phyloP scores from a whole-genome alignment of 2,329 filamentous ascomycete species.

The Curvularia eragrostidis region DNA sequence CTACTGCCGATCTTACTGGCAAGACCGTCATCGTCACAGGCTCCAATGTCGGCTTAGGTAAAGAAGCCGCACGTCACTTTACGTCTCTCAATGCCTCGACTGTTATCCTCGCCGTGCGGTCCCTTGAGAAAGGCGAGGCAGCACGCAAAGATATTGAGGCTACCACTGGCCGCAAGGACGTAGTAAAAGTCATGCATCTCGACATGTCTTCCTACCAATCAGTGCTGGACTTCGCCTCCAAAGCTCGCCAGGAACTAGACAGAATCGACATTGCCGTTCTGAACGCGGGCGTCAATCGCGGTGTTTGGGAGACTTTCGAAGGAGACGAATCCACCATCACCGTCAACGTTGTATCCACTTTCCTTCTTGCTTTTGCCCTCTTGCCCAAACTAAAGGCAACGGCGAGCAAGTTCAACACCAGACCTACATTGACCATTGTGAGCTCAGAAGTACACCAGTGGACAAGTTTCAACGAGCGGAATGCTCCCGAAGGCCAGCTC shows the following conservation, averaged over 20 bases:
- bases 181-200: constrained; percentile 56
- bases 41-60: constrained; percentile 56
- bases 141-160: constrained; percentile 52
- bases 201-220: constrained; percentile 52
- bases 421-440: constrained; percentile 42
- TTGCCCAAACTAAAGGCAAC: constrained; percentile 38
- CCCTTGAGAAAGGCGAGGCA: constrained; percentile 52
- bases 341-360: constrained; percentile 51
- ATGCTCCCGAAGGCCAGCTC: constrained; percentile 34
- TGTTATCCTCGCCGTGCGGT: constrained; percentile 57
- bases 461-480: constrained; percentile 35
- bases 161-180: constrained; percentile 35
- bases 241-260: constrained; percentile 29
- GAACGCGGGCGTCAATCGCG: constrained; percentile 49
- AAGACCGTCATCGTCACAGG: constrained; percentile 58
- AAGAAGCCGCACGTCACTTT: constrained; percentile 55
- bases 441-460: constrained; percentile 43
- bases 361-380: constrained; percentile 43
- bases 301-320: constrained; percentile 32
- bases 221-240: constrained; percentile 45
- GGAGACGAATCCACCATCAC: constrained; percentile 47
- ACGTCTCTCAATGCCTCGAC: constrained; percentile 50
- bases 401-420: constrained; percentile 28
- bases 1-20: constrained; percentile 37
- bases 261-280: constrained; percentile 48